phyloP scores from a whole-genome alignment of 805 yeast genomes.

The Candida succiphila region DNA sequence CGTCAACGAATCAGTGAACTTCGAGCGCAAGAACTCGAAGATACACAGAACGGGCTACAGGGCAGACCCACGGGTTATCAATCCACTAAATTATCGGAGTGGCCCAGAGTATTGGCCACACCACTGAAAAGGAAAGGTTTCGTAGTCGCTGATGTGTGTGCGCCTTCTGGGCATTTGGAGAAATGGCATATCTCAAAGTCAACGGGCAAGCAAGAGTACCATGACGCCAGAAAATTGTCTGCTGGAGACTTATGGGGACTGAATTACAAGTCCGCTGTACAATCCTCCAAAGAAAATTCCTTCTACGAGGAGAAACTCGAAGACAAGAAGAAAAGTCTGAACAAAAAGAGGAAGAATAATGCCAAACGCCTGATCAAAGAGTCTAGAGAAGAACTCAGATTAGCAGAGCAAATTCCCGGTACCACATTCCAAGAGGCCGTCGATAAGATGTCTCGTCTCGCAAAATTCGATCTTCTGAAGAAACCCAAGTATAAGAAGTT shows the following conservation, averaged over 20 bases:
- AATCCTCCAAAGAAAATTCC: conserved; percentile 24
- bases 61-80: conserved; percentile 16
- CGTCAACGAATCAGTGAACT: conserved; percentile 30
- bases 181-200: conserved; percentile 83
- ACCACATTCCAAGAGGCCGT: conserved; percentile 12
- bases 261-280: conserved; percentile 44
- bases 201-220: conserved; percentile 62
- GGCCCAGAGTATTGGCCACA: conserved; percentile 66
- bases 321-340: conserved; percentile 21
- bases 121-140: conserved; percentile 80
- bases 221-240: conserved; percentile 81
- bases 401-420: conserved; percentile 14
- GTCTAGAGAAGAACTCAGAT: conserved; percentile 13
- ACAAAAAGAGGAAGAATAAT: conserved; percentile 14
- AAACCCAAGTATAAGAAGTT: conserved; percentile 15
- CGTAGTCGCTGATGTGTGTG: conserved; percentile 70
- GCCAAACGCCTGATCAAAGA: conserved; percentile 14
- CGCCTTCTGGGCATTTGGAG: conserved; percentile 71
- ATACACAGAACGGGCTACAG: conserved; percentile 7
- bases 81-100: conserved; percentile 24
- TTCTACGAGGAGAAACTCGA: conserved; percentile 21
- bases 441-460: conserved; percentile 16
- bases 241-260: conserved; percentile 85
- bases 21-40: conserved; percentile 17
- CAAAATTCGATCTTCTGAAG: conserved; percentile 15